Evolutionary conservation across 441 rosid genomes (phyloP), one percentile per base, ranked within the genome.

Genomic region (Adansonia gregorii): DNA sequence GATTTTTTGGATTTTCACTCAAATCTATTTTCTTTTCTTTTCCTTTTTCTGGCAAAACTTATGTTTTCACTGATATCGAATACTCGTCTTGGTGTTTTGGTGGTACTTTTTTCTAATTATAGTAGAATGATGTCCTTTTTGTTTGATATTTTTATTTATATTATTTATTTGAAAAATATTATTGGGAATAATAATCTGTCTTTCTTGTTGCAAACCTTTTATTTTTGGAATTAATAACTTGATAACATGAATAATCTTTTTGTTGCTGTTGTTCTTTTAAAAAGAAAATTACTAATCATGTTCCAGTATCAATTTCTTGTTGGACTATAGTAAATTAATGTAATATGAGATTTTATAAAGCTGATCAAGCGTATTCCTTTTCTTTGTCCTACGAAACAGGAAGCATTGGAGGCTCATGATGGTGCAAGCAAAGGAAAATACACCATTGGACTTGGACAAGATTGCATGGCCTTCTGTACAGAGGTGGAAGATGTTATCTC

Each of bases 401-500:
- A 90, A 86, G 92, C 92, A 11, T 75, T 96, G 80, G 99, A 96
- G 87, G 92, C 76, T 80, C 96, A 94, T 87, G 99, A 96, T 82
- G 95, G 97, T 41, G 98, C 89, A 52, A 91, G 99, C 87, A 96
- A 92, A 86, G 99, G 99, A 55, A 96, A 96, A 79, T 96, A 96
- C 84, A 96, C 98, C 2, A 93, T 96, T 75, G 99, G 99, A 67
- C 98, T 96, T 78, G 99, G 99, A 77, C 99, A 96, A 83, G 98
- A 96, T 81, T 91, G 98, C 83, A 83, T 96, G 97, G 98, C 89
- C 67, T 96, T 96, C 85, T 96, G 99, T 80, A 86, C 98, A 7
- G 99, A 96, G 81, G 93, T 96, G 74, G 99, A 96, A 89, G 99
- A 96, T 91, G 99, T 96, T 63, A 92, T 96, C 85, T 96, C 99